phyloP scores from a whole-genome alignment of 2,329 filamentous ascomycete species.

The Cercospora sp. region DNA sequence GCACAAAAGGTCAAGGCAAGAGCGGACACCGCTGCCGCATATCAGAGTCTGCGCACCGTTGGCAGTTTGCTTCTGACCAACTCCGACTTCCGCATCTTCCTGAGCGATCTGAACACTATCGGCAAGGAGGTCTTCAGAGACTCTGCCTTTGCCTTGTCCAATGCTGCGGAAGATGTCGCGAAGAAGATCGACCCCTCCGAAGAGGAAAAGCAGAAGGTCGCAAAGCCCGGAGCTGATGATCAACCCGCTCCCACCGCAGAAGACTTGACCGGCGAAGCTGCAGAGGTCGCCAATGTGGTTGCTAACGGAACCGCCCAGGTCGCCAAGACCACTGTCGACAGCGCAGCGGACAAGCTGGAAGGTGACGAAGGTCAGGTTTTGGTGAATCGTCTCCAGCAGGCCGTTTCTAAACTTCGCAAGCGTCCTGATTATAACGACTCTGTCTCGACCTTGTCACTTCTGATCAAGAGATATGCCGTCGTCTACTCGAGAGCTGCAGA shows the following conservation, averaged over 20 bases:
- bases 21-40: conserved; percentile 73
- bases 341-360: conserved; percentile 70
- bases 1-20: conserved; percentile 65
- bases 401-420: conserved; percentile 71
- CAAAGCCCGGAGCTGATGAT: conserved; percentile 54
- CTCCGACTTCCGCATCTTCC: conserved; percentile 82
- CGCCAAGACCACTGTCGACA: conserved; percentile 63
- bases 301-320: conserved; percentile 50
- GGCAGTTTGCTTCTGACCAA: conserved; percentile 85
- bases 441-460: conserved; percentile 71
- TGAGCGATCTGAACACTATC: conserved; percentile 76
- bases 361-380: conserved; percentile 74
- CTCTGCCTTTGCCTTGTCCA: conserved; percentile 75
- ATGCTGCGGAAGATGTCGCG: conserved; percentile 72
- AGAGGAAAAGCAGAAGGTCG: conserved; percentile 58
- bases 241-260: conserved; percentile 56
- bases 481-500: conserved; percentile 74
- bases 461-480: conserved; percentile 76
- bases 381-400: conserved; percentile 72
- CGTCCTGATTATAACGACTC: conserved; percentile 83
- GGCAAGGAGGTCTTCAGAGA: conserved; percentile 84
- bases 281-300: conserved; percentile 49
- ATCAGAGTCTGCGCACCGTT: conserved; percentile 79
- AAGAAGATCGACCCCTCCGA: conserved; percentile 70
- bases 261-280: conserved; percentile 58